Percentiles rank a stretch among this genome's conserved stretches.
These are phyloP conservation scores for Benincasa hispida DNA, from an alignment of 306 rosid species.

Conservation along the genomic window DNA sequence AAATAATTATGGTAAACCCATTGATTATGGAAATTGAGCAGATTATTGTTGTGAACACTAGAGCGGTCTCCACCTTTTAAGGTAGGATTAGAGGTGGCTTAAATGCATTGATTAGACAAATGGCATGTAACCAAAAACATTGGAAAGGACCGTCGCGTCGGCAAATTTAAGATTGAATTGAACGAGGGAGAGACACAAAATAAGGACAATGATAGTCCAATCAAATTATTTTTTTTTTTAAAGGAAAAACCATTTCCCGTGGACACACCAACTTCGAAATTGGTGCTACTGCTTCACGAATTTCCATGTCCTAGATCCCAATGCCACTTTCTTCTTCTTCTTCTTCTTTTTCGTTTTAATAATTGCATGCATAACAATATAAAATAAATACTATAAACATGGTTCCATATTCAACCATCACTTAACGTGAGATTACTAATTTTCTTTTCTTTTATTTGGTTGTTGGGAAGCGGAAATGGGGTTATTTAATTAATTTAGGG, in stretches of 20 bases:
- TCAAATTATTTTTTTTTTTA: not conserved
- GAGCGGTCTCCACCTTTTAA: not conserved
- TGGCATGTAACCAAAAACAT: not conserved
- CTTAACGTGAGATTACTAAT: not conserved
- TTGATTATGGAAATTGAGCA: not conserved
- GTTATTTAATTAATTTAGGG: not conserved
- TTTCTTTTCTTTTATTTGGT: not conserved
- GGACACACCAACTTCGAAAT: not conserved
- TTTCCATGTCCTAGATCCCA: not conserved
- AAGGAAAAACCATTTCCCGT: not conserved
- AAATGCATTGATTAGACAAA: not conserved
- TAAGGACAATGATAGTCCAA: not conserved
- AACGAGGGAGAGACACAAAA: not conserved
- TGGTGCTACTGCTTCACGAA: not conserved
- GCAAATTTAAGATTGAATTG: not conserved
- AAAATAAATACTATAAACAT: not conserved
- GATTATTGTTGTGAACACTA: not conserved
- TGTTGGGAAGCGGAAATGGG: not conserved
- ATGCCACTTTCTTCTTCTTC: not conserved
- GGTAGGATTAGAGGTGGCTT: not conserved
- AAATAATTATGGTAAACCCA: not conserved
- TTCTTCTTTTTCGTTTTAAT: not conserved
- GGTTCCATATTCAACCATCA: not conserved
- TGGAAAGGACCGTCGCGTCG: not conserved
- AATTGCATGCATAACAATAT: not conserved